Percentiles rank a stretch among this genome's conserved stretches.
Conservation (phyloP, 1,139 yeast species). For the Blastobotrys persicus region DNA sequence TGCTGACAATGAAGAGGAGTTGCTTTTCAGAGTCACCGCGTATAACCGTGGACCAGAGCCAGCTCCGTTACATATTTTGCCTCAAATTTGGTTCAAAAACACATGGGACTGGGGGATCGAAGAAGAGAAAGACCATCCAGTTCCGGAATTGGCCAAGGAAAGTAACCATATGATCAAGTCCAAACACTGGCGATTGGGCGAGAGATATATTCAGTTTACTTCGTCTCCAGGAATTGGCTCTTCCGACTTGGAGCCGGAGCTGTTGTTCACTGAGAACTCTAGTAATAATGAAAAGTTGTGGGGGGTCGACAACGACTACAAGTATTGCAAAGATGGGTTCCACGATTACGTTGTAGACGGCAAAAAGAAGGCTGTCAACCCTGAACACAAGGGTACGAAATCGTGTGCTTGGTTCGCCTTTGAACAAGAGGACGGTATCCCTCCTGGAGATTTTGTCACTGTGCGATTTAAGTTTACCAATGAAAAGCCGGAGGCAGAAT, state of each 20-base stretch:
- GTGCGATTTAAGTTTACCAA: constrained; percentile 72
- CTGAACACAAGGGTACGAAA: constrained; percentile 66
- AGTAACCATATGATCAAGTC: constrained; percentile 54
- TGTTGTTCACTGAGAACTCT: constrained; percentile 86
- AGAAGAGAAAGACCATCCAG: constrained; percentile 45
- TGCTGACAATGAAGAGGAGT: constrained; percentile 75
- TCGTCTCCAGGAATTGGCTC: constrained; percentile 73
- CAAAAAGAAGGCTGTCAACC: constrained; percentile 61
- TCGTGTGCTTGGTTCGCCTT: constrained; percentile 81
- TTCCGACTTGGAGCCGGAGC: constrained; percentile 65
- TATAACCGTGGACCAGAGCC: constrained; percentile 79
- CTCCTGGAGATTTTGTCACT: constrained; percentile 86
- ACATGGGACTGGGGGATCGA: constrained; percentile 90
- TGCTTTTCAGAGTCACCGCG: constrained; percentile 83
- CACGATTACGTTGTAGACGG: constrained; percentile 76
- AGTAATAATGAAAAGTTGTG: constrained; percentile 73
- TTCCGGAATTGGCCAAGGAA: constrained; percentile 51
- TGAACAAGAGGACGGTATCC: constrained; percentile 72
- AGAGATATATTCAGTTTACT: constrained; percentile 68
- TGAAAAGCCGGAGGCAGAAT: constrained; percentile 42
- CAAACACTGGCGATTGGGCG: constrained; percentile 71
- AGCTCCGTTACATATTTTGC: constrained; percentile 84
- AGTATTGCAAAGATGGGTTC: constrained; percentile 84
- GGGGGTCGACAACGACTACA: constrained; percentile 52
- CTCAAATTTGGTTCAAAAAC: constrained; percentile 84